Evolutionary conservation across 2,329 filamentous ascomycete genomes (phyloP).

Genomic region (Pseudogymnoascus sp.): DNA sequence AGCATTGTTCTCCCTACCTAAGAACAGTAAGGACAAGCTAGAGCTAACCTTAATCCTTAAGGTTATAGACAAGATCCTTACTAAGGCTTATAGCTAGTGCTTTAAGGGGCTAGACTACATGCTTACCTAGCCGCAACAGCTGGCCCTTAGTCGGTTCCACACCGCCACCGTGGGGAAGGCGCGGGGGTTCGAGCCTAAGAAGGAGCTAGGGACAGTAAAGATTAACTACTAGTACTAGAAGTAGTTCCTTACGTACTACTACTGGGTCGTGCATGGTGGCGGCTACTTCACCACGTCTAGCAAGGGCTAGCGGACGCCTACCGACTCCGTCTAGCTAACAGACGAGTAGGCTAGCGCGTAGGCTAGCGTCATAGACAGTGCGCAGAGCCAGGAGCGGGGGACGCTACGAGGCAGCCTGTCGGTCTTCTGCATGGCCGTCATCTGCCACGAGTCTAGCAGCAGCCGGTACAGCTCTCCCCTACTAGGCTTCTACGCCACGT

Average conservation of each 20-base stretch:
- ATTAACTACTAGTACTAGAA: constrained; percentile 11
- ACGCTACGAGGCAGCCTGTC: no score
- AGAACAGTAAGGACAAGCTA: constrained; percentile 9
- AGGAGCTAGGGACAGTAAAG: constrained; percentile 11
- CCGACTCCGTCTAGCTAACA: neutral
- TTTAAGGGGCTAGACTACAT: constrained; percentile 15
- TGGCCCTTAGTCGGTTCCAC: neutral
- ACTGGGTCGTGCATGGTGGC: neutral
- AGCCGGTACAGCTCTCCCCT: no score
- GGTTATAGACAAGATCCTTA: constrained; percentile 15
- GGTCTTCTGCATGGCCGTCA: no score
- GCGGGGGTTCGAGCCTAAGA: neutral
- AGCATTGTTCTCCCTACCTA: constrained; percentile 11
- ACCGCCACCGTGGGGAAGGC: neutral
- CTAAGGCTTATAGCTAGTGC: constrained; percentile 13
- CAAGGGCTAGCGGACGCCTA: constrained; percentile 3
- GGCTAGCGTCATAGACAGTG: no score
- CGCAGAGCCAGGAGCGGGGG: neutral
- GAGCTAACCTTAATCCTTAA: constrained; percentile 14
- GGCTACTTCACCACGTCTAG: neutral
- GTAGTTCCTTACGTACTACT: constrained; percentile 10
- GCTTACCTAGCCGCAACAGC: constrained; percentile 6
- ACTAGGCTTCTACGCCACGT: no score
- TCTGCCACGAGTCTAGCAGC: no score
- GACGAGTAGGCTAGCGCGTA: neutral